Base-by-base conservation (phyloP, 805 yeast species). In the Wickerhamiella parazyma region DNA sequence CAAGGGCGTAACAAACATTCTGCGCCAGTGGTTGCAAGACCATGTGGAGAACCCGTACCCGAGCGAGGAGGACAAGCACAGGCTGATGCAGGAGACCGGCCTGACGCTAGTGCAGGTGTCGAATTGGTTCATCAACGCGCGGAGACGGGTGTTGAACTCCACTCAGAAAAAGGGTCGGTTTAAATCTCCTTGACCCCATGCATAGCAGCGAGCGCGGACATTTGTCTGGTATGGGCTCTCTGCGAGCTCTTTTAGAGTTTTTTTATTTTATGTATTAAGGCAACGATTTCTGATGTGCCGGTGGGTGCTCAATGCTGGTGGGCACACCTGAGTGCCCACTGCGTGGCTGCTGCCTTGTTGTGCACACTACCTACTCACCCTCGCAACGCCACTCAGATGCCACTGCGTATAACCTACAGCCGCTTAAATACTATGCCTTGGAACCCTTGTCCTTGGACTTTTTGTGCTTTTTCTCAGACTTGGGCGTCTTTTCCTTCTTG, bases 81-180 rank as follows among this genome's bases (percentile, higher is more conserved):
- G 73, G 54, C 66, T 83, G 44, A 72, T 80, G 69, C 66, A 69
- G 51, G 69, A 71, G 56, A 83, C 94, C 0, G 89, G 91, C 0
- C 68, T 83, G 56, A 80, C 83, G 49, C 76, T 79, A 60, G 84
- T 80, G 48, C 94, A 83, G 60, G 69, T 83, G 48, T 72, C 81
- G 51, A 84, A 83, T 57, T 83, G 94, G 94, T 83, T 83, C 55
- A 84, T 83, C 55, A 83, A 83, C 57, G 93, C 89, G 16, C 72
- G 94, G 53, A 69, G 94, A 54, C 67, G 94, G 51, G 76, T 80
- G 55, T 71, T 83, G 24, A 65, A 66, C 19, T 54, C 60, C 6
- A 48, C 42, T 42, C 53, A 51, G 40, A 52, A 56, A 14, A 38
- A 47, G n/a, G 49, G 51, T 12, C 50, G 48, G 50, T 21, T 31